These are phyloP conservation scores for Wallacemonas sp. DNA, from an alignment of 208 protist genomes.

Conservation along the genomic window DNA sequence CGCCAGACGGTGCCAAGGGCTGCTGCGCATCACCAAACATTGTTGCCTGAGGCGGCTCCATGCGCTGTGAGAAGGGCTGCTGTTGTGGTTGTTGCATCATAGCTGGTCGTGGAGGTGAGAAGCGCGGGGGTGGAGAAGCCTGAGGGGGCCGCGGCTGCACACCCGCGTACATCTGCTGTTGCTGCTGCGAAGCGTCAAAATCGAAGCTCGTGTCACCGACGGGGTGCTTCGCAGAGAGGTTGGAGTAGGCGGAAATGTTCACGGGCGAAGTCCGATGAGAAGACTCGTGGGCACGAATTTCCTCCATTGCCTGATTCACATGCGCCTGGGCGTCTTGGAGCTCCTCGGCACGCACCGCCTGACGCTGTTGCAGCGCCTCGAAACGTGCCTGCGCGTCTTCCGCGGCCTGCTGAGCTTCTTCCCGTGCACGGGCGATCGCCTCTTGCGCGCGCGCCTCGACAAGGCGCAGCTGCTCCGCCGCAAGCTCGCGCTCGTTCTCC, in stretches of 20 bases:
- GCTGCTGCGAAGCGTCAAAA: not conserved
- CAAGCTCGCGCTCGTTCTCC: slow-evolving; percentile 32
- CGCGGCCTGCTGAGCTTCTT: slow-evolving; percentile 36
- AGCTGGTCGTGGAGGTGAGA: not conserved
- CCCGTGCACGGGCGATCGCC: slow-evolving; percentile 36
- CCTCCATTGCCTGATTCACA: slow-evolving; percentile 38
- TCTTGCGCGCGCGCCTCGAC: slow-evolving; percentile 43
- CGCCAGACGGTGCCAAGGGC: not conserved
- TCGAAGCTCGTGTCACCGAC: slow-evolving; percentile 1
- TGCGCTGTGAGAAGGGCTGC: not conserved
- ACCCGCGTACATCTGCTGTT: not conserved
- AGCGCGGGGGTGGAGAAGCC: slow-evolving; percentile 3
- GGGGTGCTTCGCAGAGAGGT: no score
- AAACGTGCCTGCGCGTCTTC: slow-evolving; percentile 42
- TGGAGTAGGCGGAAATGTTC: not conserved
- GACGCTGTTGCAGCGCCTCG: slow-evolving; percentile 39
- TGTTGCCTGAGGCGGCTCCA: no score
- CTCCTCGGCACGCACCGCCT: slow-evolving; percentile 36
- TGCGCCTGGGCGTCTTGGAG: slow-evolving; percentile 27
- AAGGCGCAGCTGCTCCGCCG: slow-evolving; percentile 30
- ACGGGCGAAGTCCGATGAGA: not conserved
- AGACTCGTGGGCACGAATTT: slow-evolving; percentile 20
- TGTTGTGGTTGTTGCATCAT: not conserved
- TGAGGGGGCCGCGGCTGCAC: slow-evolving; percentile 2
- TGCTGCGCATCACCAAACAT: not conserved